phyloP scores from a whole-genome alignment of 176 grass and related monocot genomes.

The Eleusine coracana region DNA sequence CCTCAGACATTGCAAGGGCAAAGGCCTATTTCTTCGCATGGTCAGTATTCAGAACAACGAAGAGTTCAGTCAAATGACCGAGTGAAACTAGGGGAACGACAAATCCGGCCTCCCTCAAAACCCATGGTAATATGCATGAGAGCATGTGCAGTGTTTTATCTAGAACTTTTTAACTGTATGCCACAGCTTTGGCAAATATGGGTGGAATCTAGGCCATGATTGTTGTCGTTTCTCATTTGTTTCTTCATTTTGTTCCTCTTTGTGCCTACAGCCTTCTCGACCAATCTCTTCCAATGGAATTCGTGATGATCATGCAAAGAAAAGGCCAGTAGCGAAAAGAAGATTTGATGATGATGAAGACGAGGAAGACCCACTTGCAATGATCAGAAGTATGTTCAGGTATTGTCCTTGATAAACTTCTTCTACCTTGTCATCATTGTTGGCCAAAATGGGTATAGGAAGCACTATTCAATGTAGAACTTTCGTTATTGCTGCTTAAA shows the following conservation, averaged over 20 bases:
- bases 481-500: constrained; percentile 15
- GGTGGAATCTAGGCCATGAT: not conserved
- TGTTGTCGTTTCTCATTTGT: not conserved
- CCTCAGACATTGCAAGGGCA: constrained; percentile 33
- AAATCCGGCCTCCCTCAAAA: constrained; percentile 46
- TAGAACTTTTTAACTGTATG: not conserved
- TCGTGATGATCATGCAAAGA: constrained; percentile 54
- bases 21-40: constrained; percentile 51
- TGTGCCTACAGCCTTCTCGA: constrained; percentile 50
- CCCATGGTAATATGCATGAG: constrained; percentile 53
- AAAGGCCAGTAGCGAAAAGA: constrained; percentile 48
- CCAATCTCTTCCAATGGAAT: constrained; percentile 48
- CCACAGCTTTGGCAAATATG: not conserved
- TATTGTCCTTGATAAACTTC: constrained; percentile 41
- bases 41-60: constrained; percentile 56
- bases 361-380: constrained; percentile 58
- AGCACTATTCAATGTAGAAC: not conserved
- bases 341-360: constrained; percentile 75
- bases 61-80: constrained; percentile 57
- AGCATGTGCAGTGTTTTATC: not conserved
- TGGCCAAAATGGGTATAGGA: not conserved
- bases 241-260: not conserved
- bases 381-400: constrained; percentile 85
- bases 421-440: not conserved
- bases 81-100: constrained; percentile 49